phyloP scores from a whole-genome alignment of 169 alveolate species.

The Eimeria sp. region DNA sequence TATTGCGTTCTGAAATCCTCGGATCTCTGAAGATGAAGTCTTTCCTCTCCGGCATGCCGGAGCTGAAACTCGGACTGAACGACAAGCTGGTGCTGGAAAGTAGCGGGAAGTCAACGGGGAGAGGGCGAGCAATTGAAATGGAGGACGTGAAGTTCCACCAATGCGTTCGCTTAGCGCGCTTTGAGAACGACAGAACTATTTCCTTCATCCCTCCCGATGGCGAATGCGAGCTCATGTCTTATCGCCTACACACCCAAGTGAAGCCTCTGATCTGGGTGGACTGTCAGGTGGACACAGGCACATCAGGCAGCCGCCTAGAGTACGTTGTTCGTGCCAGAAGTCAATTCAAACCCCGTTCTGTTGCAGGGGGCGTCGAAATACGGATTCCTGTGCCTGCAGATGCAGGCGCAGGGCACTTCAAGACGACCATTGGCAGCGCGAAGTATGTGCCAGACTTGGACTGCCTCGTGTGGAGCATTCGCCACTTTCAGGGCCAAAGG shows the following conservation, averaged over 20 bases:
- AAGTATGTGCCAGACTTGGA: conserved; percentile 98
- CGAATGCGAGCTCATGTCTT: conserved; percentile 99
- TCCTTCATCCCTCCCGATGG: conserved; percentile 99
- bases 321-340: conserved; percentile 93
- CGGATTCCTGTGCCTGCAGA: conserved; percentile 99
- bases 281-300: conserved; percentile 93
- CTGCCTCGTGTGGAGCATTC: conserved; percentile 97
- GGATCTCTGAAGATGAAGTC: conserved; percentile 98
- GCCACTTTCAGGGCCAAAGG: conserved; percentile 99
- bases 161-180: conserved; percentile 93
- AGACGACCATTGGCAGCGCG: conserved; percentile 97
- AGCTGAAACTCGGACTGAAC: conserved; percentile 98
- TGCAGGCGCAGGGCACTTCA: conserved; percentile 95
- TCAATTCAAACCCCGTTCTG: conserved; percentile 92
- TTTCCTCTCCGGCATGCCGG: conserved; percentile 99
- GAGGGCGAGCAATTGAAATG: conserved; percentile 96
- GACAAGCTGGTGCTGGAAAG: conserved; percentile 95
- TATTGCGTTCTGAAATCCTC: conserved; percentile 97
- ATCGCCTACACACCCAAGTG: conserved; percentile 97
- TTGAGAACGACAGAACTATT: conserved; percentile 98
- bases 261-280: conserved; percentile 99
- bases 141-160: conserved; percentile 99
- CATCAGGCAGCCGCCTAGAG: conserved; percentile 96
- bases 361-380: conserved; percentile 98
- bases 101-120: conserved; percentile 86